phyloP scores from a whole-genome alignment of 768 basidiomycete genomes.

The Termitomyces bulborhizus region DNA sequence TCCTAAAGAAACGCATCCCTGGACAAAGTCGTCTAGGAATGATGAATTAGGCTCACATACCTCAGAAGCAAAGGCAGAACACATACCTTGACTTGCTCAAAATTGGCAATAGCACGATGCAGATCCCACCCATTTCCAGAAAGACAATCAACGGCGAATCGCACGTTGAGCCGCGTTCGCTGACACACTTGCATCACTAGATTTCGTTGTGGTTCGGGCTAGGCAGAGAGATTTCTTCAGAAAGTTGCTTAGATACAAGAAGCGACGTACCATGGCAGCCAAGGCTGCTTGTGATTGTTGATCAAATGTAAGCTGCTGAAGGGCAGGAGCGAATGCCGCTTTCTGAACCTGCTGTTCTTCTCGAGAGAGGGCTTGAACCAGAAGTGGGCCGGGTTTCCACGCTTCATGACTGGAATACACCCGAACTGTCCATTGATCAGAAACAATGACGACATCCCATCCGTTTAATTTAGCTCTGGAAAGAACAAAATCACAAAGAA shows the following conservation, averaged over 20 bases:
- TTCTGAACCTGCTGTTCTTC: conserved; percentile 20
- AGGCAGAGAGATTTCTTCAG: conserved; percentile 3
- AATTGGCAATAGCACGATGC: conserved; percentile 75
- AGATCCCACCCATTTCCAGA: conserved; percentile 82
- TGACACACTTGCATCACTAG: conserved; percentile 66
- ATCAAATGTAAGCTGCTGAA: conserved; percentile 27
- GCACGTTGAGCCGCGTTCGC: conserved; percentile 72
- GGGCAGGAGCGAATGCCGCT: conserved; percentile 20
- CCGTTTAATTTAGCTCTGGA: conserved; percentile 69
- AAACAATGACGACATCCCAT: conserved; percentile 88
- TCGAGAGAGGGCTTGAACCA: conserved; percentile 49
- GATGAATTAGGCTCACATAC: conserved; percentile 18
- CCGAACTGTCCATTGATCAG: conserved; percentile 81
- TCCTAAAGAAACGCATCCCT: conserved; percentile 49
- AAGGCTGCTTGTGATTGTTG: conserved; percentile 53
- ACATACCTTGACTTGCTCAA: conserved; percentile 81
- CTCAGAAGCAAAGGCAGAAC: background rate
- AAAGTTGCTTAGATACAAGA: background rate
- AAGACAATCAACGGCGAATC: conserved; percentile 81
- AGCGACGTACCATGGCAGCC: conserved; percentile 47
- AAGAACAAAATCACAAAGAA: background rate
- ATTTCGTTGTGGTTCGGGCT: conserved; percentile 69
- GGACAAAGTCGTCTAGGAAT: conserved; percentile 37
- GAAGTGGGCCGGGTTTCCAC: conserved; percentile 71
- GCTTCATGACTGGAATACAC: conserved; percentile 78